These are phyloP conservation scores for Trichophyton mentagrophytes DNA, from an alignment of 2,329 filamentous ascomycete species.

Conservation along the genomic window DNA sequence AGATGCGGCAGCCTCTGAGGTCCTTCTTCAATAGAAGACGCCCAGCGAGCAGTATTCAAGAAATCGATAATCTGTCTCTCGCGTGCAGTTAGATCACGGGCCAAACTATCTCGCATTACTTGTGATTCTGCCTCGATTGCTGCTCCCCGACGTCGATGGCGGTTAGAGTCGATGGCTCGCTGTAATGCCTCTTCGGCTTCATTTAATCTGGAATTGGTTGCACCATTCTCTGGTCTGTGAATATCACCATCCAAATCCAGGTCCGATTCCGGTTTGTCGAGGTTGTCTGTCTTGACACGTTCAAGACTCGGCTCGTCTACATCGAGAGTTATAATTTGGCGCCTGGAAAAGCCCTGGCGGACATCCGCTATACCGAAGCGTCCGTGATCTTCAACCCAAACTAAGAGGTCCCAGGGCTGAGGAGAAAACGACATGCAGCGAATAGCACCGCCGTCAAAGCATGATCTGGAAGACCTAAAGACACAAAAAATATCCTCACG, in stretches of 20 bases:
- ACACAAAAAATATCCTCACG: constrained; percentile 57
- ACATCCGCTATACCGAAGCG: constrained; percentile 37
- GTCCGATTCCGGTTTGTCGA: constrained; percentile 18
- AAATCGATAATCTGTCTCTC: constrained; percentile 34
- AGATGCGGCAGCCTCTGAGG: constrained; percentile 19
- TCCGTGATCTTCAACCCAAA: constrained; percentile 80
- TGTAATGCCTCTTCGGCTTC: constrained; percentile 2
- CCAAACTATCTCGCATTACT: constrained; percentile 24
- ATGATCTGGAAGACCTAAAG: constrained; percentile 65
- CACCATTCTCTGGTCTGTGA: neutral
- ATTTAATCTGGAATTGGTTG: neutral
- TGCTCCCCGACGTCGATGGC: constrained; percentile 9
- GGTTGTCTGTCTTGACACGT: constrained; percentile 22
- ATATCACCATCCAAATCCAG: constrained; percentile 6
- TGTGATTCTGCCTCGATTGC: constrained; percentile 16
- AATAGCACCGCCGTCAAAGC: constrained; percentile 61
- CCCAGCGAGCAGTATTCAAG: constrained; percentile 30
- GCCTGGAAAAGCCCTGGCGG: constrained; percentile 33
- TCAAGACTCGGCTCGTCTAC: constrained; percentile 23
- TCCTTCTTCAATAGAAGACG: constrained; percentile 17
- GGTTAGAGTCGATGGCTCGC: neutral
- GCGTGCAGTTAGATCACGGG: constrained; percentile 30
- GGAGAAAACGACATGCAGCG: constrained; percentile 88
- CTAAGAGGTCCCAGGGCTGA: constrained; percentile 74
- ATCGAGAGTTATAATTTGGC: constrained; percentile 32